Evolutionary conservation across 2,329 filamentous ascomycete genomes (phyloP).

Genomic region (Pseudocercospora vitis): DNA sequence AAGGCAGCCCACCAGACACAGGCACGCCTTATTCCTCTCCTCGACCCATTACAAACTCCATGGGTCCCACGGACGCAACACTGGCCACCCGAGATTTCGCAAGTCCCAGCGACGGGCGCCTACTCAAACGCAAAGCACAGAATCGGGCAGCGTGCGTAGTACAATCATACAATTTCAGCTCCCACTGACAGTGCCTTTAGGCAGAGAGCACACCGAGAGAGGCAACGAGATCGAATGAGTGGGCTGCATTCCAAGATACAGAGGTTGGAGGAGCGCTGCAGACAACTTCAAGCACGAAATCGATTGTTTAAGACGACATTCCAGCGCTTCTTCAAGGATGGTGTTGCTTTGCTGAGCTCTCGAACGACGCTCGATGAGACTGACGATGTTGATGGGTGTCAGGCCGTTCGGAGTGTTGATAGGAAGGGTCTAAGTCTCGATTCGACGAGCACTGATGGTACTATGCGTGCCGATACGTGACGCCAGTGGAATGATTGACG

Average conservation of each 20-base stretch:
- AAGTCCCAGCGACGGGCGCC: neutral
- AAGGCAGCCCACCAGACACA: neutral
- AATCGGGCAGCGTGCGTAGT: conserved; percentile 13
- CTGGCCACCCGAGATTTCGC: neutral
- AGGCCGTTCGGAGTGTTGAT: neutral
- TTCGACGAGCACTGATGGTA: neutral
- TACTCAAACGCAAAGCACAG: conserved; percentile 9
- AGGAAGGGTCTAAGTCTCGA: neutral
- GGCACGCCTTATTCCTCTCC: neutral
- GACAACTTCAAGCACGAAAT: conserved; percentile 11
- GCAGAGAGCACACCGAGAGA: conserved; percentile 12
- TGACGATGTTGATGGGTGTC: neutral
- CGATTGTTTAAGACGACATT: conserved; percentile 7
- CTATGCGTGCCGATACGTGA: too few relatives aligned
- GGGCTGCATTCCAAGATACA: conserved; percentile 9
- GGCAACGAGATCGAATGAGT: conserved; percentile 1
- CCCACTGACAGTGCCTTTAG: neutral
- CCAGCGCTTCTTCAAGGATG: conserved; percentile 9
- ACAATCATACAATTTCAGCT: neutral
- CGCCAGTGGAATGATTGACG: neutral
- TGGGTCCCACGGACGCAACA: neutral
- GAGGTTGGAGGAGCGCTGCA: conserved; percentile 10
- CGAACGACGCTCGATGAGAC: neutral
- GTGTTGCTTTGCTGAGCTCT: conserved; percentile 2
- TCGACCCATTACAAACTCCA: neutral